Conservation (phyloP, 257 asterid genomes). For the Fraxinus quadrangulata region DNA sequence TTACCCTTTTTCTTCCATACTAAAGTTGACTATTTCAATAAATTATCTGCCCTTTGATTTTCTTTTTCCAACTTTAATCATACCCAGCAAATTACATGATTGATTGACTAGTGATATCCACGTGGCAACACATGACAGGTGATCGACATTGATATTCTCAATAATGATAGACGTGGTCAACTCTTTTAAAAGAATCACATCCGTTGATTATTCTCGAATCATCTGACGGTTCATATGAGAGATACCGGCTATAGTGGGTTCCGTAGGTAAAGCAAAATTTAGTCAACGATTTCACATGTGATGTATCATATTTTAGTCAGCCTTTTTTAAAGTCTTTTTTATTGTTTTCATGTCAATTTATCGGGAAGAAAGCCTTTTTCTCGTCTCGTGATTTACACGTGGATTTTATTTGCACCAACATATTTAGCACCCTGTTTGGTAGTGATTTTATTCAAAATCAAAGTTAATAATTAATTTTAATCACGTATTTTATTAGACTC, state of each 20-base stretch:
- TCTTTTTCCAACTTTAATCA: background rate
- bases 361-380: slow-evolving; percentile 13
- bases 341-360: slow-evolving; percentile 33
- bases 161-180: slow-evolving; percentile 27
- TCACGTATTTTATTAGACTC: too few species aligned
- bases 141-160: slow-evolving; percentile 18
- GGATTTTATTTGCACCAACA: background rate
- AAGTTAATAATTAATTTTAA: too few species aligned
- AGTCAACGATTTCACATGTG: slow-evolving; percentile 60
- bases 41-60: background rate
- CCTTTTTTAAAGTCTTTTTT: slow-evolving; percentile 23
- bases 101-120: slow-evolving; percentile 11
- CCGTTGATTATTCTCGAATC: slow-evolving; percentile 30
- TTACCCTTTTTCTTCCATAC: background rate
- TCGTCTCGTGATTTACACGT: slow-evolving; percentile 14
- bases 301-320: slow-evolving; percentile 36
- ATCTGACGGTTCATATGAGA: slow-evolving; percentile 31
- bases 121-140: slow-evolving; percentile 39
- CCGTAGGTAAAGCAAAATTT: slow-evolving; percentile 29
- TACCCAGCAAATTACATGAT: background rate
- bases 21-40: background rate
- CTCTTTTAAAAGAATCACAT: slow-evolving; percentile 21
- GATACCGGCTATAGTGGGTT: slow-evolving; percentile 33
- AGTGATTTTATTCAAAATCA: too few species aligned
- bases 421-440: too few species aligned